These are phyloP conservation scores for Trifolium subterraneum DNA, from an alignment of 306 rosid species.

Conservation along the genomic window DNA sequence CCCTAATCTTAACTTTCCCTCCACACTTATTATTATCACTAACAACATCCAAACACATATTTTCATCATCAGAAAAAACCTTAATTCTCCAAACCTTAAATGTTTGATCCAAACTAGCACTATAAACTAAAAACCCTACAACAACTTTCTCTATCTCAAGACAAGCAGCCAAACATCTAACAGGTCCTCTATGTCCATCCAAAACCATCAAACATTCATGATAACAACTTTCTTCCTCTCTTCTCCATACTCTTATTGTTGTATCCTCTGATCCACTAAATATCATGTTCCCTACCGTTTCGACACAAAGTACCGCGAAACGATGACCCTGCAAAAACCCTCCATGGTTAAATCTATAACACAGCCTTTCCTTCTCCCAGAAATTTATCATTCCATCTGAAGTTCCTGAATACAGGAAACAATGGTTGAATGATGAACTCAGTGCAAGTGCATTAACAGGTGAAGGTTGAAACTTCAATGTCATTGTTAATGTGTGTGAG, in stretches of 20 bases:
- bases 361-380: constrained; percentile 72
- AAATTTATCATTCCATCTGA: constrained; percentile 71
- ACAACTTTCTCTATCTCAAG: constrained; percentile 67
- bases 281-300: constrained; percentile 65
- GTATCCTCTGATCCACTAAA: constrained; percentile 87
- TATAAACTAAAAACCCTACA: constrained; percentile 64
- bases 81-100: constrained; percentile 79
- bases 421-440: constrained; percentile 50
- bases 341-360: constrained; percentile 71
- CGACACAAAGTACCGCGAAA: constrained; percentile 66
- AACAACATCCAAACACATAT: constrained; percentile 32
- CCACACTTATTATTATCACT: constrained; percentile 28
- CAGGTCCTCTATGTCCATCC: constrained; percentile 86
- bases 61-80: constrained; percentile 56
- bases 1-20: constrained; percentile 38
- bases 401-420: constrained; percentile 68
- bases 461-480: constrained; percentile 62
- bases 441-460: constrained; percentile 61
- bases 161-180: constrained; percentile 69
- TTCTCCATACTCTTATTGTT: constrained; percentile 71
- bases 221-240: constrained; percentile 65
- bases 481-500: constrained; percentile 76
- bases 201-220: constrained; percentile 75
- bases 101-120: constrained; percentile 73
- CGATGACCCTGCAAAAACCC: constrained; percentile 77